Base-by-base conservation (phyloP, 805 yeast genomes). In the Candida silvatica region DNA sequence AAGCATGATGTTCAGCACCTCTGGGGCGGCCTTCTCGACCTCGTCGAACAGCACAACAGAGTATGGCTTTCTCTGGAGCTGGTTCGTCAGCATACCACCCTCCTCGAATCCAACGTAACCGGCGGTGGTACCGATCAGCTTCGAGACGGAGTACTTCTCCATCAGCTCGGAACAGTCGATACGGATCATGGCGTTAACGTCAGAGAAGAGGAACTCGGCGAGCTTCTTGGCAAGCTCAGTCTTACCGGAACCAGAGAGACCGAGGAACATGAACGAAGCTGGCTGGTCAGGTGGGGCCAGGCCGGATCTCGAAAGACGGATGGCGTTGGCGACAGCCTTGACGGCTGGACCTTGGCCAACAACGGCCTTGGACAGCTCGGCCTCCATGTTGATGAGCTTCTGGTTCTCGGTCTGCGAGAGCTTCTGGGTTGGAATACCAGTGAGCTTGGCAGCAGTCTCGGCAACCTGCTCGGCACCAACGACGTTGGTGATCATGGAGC, bases 21-120 rank as follows among this genome's bases (percentile, higher is more conserved):
- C 97, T 2, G 98, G 98, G 5, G 95, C 95, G 14, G 98, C 98
- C 62, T 92, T 92, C 56, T 92, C 98, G 37, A 92, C 95, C 64
- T 92, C 98, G 62, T 92, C 98, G 53, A 92, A 92, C 42, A 92
- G 68, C 27, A 92, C 71, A n/a, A 92, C 98, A 5, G 97, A 85
- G 63, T 92, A 92, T 37, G 98, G 98, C 42, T 81, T 80, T 52
- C 96, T 74, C 41, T 85, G 71, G 37, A 92, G 69, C 45, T 92
- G 95, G 51, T 92, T 94, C 5, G 98, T 92, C 46, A 92, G 70
- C 48, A 90, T 74, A 45, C 98, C 98, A 58, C 98, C 98, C 59
- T 92, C 96, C 56, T 88, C 97, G 58, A 83, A 94, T 27, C 98
- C 98, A 48, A 92, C 82, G 49, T 83, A 82, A 50, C 98, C 98